Evolutionary conservation across 805 yeast species (phyloP).

Genomic region (Kurtzmaniella fragi): DNA sequence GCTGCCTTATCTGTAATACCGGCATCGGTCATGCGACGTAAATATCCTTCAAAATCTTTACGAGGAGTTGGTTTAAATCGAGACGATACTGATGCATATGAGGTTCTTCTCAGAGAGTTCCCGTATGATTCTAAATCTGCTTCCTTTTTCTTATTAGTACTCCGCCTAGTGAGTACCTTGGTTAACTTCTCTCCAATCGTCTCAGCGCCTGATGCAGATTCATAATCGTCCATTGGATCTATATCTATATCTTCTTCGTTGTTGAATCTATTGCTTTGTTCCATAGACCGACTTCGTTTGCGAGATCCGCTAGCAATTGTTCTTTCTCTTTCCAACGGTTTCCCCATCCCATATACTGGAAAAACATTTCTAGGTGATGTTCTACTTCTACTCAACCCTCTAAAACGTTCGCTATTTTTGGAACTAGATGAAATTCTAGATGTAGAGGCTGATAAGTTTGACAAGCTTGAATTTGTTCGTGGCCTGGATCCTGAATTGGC

Average conservation of each 20-base stretch:
- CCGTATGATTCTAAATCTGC: constrained; percentile 7
- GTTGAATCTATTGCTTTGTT: no score
- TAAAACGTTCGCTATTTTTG: constrained; percentile 4
- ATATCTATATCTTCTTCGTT: background rate
- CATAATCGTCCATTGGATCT: background rate
- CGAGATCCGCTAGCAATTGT: constrained; percentile 43
- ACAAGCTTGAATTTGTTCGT: background rate
- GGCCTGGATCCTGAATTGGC: background rate
- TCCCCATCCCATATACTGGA: constrained; percentile 78
- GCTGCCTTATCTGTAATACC: constrained; percentile 11
- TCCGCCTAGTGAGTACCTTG: constrained; percentile 12
- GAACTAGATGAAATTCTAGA: constrained; percentile 9
- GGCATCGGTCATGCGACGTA: constrained; percentile 10
- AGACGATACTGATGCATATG: background rate
- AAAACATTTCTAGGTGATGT: constrained; percentile 70
- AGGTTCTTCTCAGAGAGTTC: background rate
- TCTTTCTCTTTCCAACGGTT: constrained; percentile 50
- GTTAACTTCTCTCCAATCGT: constrained; percentile 16
- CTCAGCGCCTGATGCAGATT: constrained; percentile 10
- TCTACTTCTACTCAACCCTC: background rate
- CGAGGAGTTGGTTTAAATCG: constrained; percentile 3
- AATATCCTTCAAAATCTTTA: constrained; percentile 2
- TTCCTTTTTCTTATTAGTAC: background rate
- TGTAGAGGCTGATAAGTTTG: constrained; percentile 6
- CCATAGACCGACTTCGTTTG: no score